Conservation (phyloP, 257 asterid species). For the Solanum dulcamara region DNA sequence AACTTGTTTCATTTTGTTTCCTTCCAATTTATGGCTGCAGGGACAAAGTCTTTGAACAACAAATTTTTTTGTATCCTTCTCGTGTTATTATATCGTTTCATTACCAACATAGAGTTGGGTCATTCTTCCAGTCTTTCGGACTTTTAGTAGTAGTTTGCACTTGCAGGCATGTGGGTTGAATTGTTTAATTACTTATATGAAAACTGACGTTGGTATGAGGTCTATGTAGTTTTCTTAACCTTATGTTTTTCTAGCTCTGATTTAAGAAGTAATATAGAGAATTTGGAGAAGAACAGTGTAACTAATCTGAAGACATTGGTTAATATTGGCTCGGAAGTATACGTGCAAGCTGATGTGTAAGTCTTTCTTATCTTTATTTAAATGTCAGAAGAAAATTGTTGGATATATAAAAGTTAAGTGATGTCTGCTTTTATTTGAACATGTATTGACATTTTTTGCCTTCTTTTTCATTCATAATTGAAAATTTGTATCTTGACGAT, state of each 20-base stretch:
- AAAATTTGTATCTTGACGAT: neutral
- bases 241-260: constrained; percentile 48
- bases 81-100: neutral
- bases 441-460: neutral
- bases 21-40: constrained; percentile 26
- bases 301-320: constrained; percentile 65
- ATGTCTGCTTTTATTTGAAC: neutral
- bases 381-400: neutral
- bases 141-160: neutral
- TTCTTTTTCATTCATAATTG: neutral
- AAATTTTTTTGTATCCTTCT: constrained; percentile 84
- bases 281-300: constrained; percentile 71
- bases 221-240: constrained; percentile 24
- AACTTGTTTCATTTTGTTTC: neutral
- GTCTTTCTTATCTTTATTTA: constrained; percentile 9
- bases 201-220: neutral
- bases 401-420: neutral
- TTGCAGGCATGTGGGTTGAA: neutral
- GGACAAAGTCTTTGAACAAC: constrained; percentile 84
- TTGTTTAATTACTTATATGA: neutral
- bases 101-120: neutral
- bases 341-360: constrained; percentile 86
- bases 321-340: constrained; percentile 88
- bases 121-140: neutral
- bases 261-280: constrained; percentile 69